Evolutionary conservation across 371 early-diverging fungal genomes (phyloP), one percentile per base, ranked within the genome.

Genomic region (Conidiobolus incongruus): DNA sequence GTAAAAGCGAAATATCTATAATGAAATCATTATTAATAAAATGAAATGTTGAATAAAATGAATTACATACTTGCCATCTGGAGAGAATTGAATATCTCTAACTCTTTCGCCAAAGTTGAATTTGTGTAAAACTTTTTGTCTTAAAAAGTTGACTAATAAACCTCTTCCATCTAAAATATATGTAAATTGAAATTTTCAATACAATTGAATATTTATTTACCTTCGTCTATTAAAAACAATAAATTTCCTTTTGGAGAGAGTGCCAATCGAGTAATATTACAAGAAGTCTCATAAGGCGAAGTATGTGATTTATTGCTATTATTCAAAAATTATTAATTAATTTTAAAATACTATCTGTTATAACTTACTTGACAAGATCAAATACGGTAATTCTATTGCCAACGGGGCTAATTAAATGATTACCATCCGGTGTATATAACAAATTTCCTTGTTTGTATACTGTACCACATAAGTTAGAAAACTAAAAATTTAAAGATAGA

Each of bases 371-470:
- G 52, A 83, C 79, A 37, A 97, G 78, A 61, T 97, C 93, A 54
- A 93, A 95, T 17, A 89, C 67, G 0, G 93, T 77, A 1, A 94
- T 77, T 37, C 92, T 66, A 69, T 93, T 94, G 36, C 98, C 98
- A 11, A 97, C 96, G 1, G 94, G 90, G 55, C 85, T 86, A 35
- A 91, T 52, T 44, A 97, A 59, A 11, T 79, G 72, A 61, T 91
- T 91, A 20, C 92, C 93, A 56, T 93, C 95, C 15, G 92, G 85
- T 26, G 91, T 84, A 58, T 88, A 97, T 26, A 87, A 59, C 32
- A 95, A 58, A 61, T 94, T 95, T 24, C 95, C 98, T 47, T 77
- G 69, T 48, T 79, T 79, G 61, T 93, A 97, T 13, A 92, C 94
- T 10, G 94, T 86, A 24, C 98, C 98, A 54, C 83, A 84, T 42